Base-by-base conservation (phyloP, 306 rosid genomes). In the Cicer cuneatum region DNA sequence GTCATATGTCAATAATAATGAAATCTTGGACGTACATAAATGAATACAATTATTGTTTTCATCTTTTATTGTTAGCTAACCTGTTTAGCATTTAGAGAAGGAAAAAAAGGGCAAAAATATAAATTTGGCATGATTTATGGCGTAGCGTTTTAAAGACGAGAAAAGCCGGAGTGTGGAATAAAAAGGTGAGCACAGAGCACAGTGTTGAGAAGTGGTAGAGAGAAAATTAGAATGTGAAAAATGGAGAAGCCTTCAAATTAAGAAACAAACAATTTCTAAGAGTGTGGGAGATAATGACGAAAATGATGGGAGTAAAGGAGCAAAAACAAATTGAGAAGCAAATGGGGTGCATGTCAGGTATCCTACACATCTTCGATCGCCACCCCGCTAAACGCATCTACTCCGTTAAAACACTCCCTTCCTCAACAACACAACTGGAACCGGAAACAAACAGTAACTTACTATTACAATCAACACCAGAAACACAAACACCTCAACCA, bases 301-400 rank as follows among this genome's bases (percentile, higher is more conserved):
- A 73, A 18, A 84, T 84, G 1, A 74, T 86, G n/a, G 62, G 12
- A 11, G 80, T 81, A 15, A 15, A 84, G 10, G 93, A 90, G 12
- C 90, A 89, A 33, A 90, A 88, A 10, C 73, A 24, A 24, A 2
- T 92, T 2, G 82, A 84, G 56, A 92, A 87, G 60, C 98, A 93
- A 56, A 90, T 91, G 86, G 98, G 98, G 1, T 94, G 98, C 93
- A 94, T 94, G 97, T 72, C 97, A 0, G 98, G 98, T 2, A 91
- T 94, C 73, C 86, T 91, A 41, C 88, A 94, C 71, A 94, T 94
- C 90, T 94, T 94, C 85, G 95, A 94, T 42, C 98, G 98, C 79
- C 82, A 83, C 51, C 37, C 83, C 59, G 93, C 91, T 9, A 93
- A 88, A 79, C 96, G 96, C 33, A 78, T 91, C 78, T 78, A 72